phyloP scores from a whole-genome alignment of 2,329 filamentous ascomycete species.

The Pseudocercospora eumusae region DNA sequence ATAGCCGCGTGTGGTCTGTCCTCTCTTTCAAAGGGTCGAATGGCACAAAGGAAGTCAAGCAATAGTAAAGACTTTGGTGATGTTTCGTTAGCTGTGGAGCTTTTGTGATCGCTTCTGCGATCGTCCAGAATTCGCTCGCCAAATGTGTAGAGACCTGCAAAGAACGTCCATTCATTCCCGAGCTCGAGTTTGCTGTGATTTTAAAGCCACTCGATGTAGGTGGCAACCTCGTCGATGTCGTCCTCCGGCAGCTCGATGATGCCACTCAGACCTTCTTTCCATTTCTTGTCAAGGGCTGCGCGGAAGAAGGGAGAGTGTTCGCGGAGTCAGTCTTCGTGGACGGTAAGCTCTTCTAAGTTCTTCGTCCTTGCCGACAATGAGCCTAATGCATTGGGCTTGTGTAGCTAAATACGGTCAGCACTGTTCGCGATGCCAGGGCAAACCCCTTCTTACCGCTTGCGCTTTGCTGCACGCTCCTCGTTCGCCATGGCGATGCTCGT shows the following conservation, averaged over 20 bases:
- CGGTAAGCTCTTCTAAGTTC: constrained; percentile 1
- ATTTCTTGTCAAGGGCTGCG: constrained; percentile 17
- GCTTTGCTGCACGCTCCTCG: not conserved
- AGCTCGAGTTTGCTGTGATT: not conserved
- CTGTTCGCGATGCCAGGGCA: not conserved
- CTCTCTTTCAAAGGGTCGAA: too few relatives aligned
- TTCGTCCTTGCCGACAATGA: not conserved
- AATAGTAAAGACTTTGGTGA: too few relatives aligned
- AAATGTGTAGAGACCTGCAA: constrained; percentile 12
- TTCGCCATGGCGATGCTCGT: not conserved
- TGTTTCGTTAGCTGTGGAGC: too few relatives aligned
- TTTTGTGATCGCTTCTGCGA: too few relatives aligned
- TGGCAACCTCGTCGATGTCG: not conserved
- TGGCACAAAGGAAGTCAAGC: too few relatives aligned
- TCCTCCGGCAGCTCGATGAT: constrained; percentile 17
- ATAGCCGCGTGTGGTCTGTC: too few relatives aligned
- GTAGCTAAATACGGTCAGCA: constrained; percentile 2
- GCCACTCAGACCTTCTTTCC: constrained; percentile 10
- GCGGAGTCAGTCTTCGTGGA: constrained; percentile 17
- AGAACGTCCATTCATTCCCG: not conserved
- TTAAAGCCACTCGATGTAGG: constrained; percentile 25
- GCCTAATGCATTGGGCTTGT: constrained; percentile 13
- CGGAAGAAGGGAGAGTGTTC: constrained; percentile 15
- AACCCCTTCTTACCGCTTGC: not conserved
- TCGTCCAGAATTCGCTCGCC: constrained; percentile 13